Evolutionary conservation across 225 moss, liverwort and hornwort species (phyloP).

Genomic region (Sphagnum contortum): DNA sequence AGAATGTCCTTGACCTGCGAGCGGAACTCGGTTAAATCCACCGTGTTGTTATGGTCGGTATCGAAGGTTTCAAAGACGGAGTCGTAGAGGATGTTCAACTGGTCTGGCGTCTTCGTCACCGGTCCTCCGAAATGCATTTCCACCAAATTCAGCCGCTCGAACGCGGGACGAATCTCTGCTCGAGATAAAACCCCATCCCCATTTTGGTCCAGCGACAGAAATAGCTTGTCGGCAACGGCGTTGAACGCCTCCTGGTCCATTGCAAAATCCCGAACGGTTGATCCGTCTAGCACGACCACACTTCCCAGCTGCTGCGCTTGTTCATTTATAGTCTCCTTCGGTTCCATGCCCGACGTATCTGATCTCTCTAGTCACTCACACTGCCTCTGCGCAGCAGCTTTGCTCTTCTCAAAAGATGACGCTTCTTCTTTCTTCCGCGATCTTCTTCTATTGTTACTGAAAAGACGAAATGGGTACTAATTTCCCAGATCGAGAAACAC

Average conservation of each 20-base stretch:
- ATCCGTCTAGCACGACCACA: slow-evolving; percentile 54
- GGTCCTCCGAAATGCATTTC: slow-evolving; percentile 62
- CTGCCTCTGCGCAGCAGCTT: too few species aligned
- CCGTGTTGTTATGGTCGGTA: slow-evolving; percentile 48
- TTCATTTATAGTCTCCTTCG: too few species aligned
- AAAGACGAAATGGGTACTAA: too few species aligned
- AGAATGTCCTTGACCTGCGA: slow-evolving; percentile 62
- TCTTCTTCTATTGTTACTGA: too few species aligned
- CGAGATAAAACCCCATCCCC: slow-evolving; percentile 56
- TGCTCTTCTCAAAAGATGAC: too few species aligned
- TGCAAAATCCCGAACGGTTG: slow-evolving; percentile 54
- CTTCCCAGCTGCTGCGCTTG: slow-evolving; percentile 17
- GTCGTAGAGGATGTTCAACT: slow-evolving; percentile 63
- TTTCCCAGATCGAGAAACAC: too few species aligned
- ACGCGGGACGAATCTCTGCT: slow-evolving; percentile 56
- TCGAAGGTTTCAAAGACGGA: slow-evolving; percentile 67
- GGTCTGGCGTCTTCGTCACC: slow-evolving; percentile 46
- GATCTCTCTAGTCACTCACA: too few species aligned
- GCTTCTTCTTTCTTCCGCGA: too few species aligned
- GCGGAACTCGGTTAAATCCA: slow-evolving; percentile 58
- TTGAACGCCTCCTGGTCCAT: slow-evolving; percentile 39
- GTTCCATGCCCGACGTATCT: too few species aligned
- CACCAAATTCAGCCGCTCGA: slow-evolving; percentile 61
- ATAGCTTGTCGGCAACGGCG: slow-evolving; percentile 44
- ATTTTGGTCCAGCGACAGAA: slow-evolving; percentile 48